Conservation (phyloP, 176 grass and related monocot genomes). For the Lolium rigidum region DNA sequence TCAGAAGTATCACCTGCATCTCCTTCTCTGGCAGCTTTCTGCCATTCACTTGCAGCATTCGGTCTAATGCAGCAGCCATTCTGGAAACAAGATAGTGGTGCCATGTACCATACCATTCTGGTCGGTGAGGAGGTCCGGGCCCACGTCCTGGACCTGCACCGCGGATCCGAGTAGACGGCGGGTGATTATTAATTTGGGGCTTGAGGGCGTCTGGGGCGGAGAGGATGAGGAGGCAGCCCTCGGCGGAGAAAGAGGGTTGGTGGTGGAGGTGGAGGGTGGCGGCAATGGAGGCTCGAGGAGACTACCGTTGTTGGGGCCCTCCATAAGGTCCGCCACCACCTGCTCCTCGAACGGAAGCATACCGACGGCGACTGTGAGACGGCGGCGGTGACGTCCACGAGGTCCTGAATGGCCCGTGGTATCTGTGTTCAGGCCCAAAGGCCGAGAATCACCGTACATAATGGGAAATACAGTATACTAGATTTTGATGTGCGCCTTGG, state of each 20-base stretch:
- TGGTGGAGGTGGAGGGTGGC: slow-evolving; percentile 56
- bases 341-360: too few relatives aligned
- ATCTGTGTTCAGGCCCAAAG: too few relatives aligned
- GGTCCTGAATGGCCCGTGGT: too few relatives aligned
- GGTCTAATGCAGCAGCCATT: slow-evolving; percentile 76
- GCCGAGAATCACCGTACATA: too few relatives aligned
- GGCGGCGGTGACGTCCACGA: too few relatives aligned
- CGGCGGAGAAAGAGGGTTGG: not conserved
- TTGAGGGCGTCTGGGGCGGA: slow-evolving; percentile 67
- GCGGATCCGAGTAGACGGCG: slow-evolving; percentile 46
- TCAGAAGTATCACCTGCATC: slow-evolving; percentile 65
- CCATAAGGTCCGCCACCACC: slow-evolving; percentile 70
- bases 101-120: slow-evolving; percentile 35
- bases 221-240: slow-evolving; percentile 68
- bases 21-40: slow-evolving; percentile 80
- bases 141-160: slow-evolving; percentile 47
- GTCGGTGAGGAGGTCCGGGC: slow-evolving; percentile 61
- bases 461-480: too few relatives aligned
- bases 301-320: not conserved
- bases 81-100: slow-evolving; percentile 47
- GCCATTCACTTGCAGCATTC: too few relatives aligned
- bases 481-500: too few relatives aligned
- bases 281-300: slow-evolving; percentile 21
- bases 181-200: slow-evolving; percentile 49
- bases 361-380: too few relatives aligned